A percentile compares a stretch with the other conserved stretches of the same genome.
Evolutionary conservation across 345 rosid genomes (phyloP).

Genomic region (Populus tremula): DNA sequence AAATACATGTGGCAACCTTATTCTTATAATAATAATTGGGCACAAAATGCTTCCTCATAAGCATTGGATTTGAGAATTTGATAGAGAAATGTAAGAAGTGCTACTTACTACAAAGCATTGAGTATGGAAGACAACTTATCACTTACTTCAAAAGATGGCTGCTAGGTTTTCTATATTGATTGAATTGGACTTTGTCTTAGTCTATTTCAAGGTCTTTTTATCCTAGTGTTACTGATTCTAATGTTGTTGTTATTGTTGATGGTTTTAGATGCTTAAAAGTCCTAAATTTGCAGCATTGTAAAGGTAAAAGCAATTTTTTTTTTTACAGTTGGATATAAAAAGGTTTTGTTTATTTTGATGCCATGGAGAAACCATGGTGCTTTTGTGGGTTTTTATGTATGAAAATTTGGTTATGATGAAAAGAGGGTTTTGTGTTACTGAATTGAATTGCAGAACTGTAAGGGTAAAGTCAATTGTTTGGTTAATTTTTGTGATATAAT

Average conservation of each 20-base stretch:
- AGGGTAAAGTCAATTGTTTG: background rate
- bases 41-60: no score
- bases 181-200: conserved; percentile 85
- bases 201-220: conserved; percentile 82
- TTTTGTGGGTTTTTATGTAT: background rate
- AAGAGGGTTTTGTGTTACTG: background rate
- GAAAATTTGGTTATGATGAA: background rate
- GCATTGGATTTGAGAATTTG: no score
- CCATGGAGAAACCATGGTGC: background rate
- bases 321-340: background rate
- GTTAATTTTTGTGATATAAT: background rate
- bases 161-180: conserved; percentile 65
- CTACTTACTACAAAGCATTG: no score
- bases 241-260: conserved; percentile 68
- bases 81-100: no score
- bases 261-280: conserved; percentile 63
- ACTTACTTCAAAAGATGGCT: conserved; percentile 78
- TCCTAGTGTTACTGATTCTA: conserved; percentile 88
- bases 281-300: conserved; percentile 65
- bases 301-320: conserved; percentile 35
- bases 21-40: no score
- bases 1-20: no score
- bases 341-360: background rate
- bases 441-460: background rate
- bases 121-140: no score